Evolutionary conservation across 2,329 filamentous ascomycete species (phyloP), one percentile per base, ranked within the genome.

Genomic region (Pseudogymnoascus sp.): DNA sequence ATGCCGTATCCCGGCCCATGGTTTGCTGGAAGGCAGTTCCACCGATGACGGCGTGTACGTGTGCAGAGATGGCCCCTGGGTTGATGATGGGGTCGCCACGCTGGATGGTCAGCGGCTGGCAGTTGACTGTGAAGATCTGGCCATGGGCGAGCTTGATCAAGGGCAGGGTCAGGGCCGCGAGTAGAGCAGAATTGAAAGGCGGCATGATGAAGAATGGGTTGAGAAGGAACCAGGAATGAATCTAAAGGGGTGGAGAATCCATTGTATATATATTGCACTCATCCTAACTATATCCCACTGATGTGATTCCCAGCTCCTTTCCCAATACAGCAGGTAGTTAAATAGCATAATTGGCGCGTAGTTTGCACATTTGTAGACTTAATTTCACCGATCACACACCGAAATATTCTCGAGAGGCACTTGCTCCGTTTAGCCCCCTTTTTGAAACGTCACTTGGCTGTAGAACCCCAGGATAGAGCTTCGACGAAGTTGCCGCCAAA

Each of bases 31-130:
- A 67, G 12, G 67, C 68, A 60, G 65, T 70, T 61, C 68, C 68
- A 33, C 68, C 68, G 7, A 68, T 64, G 22, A 69, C 65, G 37
- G 65, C 65, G 37, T 68, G 68, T 37, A 69, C 65, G 64, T 69
- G 67, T 37, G 63, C 62, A 4, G 66, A 65, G n/a, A 19, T 60
- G 14, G 28, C 37, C 28, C 66, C 67, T 10, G 68, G 67, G 41
- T 60, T 66, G 63, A 68, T 64, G 19, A 69, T 63, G 37, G 67
- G 67, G 35, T 69, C 67, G 14, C 38, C 28, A 2, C 60, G 24
- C 22, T 63, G 64, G 65, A 61, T 63, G n/a, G 62, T 62, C 59
- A 63, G 22, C 7, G 62, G 62, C 24, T 61, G n/a, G 31, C 62
- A 63, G 59, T 46, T 63, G 24, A 63, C 62, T n/a, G 65, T 65